phyloP scores from a whole-genome alignment of 164 flowering plant genomes.

The Stephania yunnanensis region DNA sequence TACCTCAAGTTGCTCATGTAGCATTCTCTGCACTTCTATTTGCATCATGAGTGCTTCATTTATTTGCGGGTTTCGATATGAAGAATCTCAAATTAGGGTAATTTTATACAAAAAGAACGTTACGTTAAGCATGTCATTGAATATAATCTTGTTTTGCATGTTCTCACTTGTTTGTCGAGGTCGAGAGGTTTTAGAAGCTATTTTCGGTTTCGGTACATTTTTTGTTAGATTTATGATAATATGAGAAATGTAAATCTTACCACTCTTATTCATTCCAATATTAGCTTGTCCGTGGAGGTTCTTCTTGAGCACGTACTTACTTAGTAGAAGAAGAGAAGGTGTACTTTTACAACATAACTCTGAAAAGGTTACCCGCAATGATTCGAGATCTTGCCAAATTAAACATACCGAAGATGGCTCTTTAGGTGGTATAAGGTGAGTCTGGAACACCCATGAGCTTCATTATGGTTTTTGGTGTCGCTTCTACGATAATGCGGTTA shows the following conservation, averaged over 20 bases:
- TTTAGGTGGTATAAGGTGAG: conserved; percentile 91
- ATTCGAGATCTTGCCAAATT: not conserved
- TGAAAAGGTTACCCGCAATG: not conserved
- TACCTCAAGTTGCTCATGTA: conserved; percentile 96
- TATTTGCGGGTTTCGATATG: conserved; percentile 51
- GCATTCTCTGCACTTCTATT: conserved; percentile 88
- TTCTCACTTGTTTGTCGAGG: conserved; percentile 62
- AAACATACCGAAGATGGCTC: conserved; percentile 83
- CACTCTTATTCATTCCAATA: conserved; percentile 38
- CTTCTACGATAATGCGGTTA: conserved; percentile 51
- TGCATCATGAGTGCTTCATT: conserved; percentile 89
- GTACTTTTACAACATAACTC: not conserved
- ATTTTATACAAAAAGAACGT: not conserved
- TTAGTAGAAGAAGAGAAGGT: conserved; percentile 29
- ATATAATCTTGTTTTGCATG: not conserved
- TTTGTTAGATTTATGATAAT: conserved; percentile 3
- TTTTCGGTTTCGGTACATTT: not conserved
- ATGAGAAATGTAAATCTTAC: conserved; percentile 33
- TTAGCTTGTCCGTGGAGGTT: conserved; percentile 68
- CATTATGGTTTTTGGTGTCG: conserved; percentile 92
- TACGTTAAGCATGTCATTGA: not conserved
- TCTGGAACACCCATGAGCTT: conserved; percentile 94
- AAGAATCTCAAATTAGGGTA: conserved; percentile 16
- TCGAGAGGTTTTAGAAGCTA: conserved; percentile 19
- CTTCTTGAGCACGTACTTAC: conserved; percentile 89